Conservation (phyloP, 2,329 filamentous ascomycete species). For the Simplicillium sp. region DNA sequence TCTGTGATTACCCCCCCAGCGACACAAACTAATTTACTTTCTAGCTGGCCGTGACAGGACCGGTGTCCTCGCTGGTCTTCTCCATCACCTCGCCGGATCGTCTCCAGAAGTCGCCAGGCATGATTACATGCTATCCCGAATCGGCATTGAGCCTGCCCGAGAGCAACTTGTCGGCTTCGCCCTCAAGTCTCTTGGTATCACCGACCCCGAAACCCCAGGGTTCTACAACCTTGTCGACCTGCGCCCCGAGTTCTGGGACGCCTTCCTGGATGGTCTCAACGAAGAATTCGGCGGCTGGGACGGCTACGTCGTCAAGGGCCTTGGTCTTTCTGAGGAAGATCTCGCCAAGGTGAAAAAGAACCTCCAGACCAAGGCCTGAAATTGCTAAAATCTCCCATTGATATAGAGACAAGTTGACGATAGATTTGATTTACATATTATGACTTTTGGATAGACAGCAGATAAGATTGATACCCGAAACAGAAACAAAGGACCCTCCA, state of each 20-base stretch:
- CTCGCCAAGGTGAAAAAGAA: constrained; percentile 37
- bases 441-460: background rate
- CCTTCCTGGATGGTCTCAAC: constrained; percentile 32
- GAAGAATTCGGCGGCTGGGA: constrained; percentile 38
- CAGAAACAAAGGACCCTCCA: too few species aligned
- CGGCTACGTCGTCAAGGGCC: constrained; percentile 31
- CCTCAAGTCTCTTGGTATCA: constrained; percentile 23
- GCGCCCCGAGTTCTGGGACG: constrained; percentile 32
- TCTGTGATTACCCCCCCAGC: too few species aligned
- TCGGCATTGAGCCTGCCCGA: constrained; percentile 42
- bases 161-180: constrained; percentile 35
- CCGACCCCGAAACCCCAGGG: constrained; percentile 30
- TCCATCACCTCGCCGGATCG: constrained; percentile 41
- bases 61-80: constrained; percentile 37
- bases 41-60: constrained; percentile 46
- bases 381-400: background rate
- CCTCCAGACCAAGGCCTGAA: constrained; percentile 16
- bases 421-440: background rate
- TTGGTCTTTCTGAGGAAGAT: constrained; percentile 37
- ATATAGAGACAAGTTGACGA: background rate
- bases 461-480: background rate
- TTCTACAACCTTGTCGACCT: constrained; percentile 38
- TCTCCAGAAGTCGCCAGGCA: constrained; percentile 28
- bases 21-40: background rate
- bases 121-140: constrained; percentile 45